These are phyloP conservation scores for Phytopythium montanum DNA, from an alignment of 352 stramenopile genomes.

Conservation along the genomic window DNA sequence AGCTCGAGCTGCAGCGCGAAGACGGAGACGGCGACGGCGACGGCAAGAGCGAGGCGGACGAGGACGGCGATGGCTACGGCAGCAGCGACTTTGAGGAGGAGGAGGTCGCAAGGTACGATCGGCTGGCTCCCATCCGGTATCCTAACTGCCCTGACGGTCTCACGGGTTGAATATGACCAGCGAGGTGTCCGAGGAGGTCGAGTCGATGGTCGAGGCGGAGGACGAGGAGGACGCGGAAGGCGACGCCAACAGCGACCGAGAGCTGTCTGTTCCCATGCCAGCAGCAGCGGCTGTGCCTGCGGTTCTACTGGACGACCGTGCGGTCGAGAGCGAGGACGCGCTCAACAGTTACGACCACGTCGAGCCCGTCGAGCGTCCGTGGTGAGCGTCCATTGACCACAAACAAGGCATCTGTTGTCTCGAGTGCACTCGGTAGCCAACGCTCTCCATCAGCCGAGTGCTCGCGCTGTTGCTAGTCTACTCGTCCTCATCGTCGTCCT, in stretches of 20 bases:
- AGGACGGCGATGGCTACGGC: slow-evolving; percentile 57
- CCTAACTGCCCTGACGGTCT: not conserved
- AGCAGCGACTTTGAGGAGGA: slow-evolving; percentile 86
- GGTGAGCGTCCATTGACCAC: slow-evolving; percentile 11
- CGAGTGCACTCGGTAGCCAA: not conserved
- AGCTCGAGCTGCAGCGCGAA: slow-evolving; percentile 44
- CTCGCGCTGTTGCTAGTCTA: not conserved
- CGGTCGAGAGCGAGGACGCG: slow-evolving; percentile 53
- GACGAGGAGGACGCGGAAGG: slow-evolving; percentile 19
- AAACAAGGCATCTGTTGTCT: not conserved
- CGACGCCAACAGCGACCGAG: slow-evolving; percentile 6
- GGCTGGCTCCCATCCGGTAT: too few species aligned
- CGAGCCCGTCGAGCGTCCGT: slow-evolving; percentile 55
- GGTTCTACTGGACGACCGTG: slow-evolving; percentile 37
- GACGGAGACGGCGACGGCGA: slow-evolving; percentile 12
- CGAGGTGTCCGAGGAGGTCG: slow-evolving; percentile 59
- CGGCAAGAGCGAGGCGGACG: slow-evolving; percentile 17
- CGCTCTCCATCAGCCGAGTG: not conserved
- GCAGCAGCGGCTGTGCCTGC: slow-evolving; percentile 5
- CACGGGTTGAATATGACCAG: slow-evolving; percentile 14
- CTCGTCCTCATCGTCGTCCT: slow-evolving; percentile 18
- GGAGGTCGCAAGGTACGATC: slow-evolving; percentile 61
- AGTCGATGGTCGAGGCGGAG: slow-evolving; percentile 51
- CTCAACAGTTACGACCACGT: slow-evolving; percentile 88
- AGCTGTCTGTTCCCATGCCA: slow-evolving; percentile 2